Percentiles rank a stretch among this genome's conserved stretches.
phyloP scores from a whole-genome alignment of 257 asterid species.

The Linderniella brevidens region DNA sequence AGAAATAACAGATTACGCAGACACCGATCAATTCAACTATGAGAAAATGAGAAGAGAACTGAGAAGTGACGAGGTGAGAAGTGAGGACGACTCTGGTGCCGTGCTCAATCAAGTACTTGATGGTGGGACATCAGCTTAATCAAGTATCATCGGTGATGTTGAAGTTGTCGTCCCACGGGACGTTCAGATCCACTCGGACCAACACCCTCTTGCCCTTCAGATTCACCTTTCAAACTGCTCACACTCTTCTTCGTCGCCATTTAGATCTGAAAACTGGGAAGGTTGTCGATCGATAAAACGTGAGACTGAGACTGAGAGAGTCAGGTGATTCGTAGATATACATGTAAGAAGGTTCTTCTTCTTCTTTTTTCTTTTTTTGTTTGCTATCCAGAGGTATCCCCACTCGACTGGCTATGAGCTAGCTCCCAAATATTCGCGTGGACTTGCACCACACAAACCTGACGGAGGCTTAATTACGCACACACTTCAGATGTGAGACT shows the following conservation, averaged over 20 bases:
- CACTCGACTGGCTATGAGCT: too few relatives aligned
- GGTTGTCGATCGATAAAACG: too few relatives aligned
- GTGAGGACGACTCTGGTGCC: conserved; percentile 66
- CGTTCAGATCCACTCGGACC: conserved; percentile 80
- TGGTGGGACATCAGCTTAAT: conserved; percentile 75
- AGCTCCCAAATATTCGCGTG: too few relatives aligned
- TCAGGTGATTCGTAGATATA: too few relatives aligned
- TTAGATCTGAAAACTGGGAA: not conserved
- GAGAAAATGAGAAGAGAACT: not conserved
- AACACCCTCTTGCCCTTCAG: conserved; percentile 72
- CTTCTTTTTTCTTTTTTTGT: too few relatives aligned
- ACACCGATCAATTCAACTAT: too few relatives aligned
- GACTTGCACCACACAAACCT: too few relatives aligned
- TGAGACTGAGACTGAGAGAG: too few relatives aligned
- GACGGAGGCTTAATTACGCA: too few relatives aligned
- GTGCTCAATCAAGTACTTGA: conserved; percentile 39
- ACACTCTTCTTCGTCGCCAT: conserved; percentile 93
- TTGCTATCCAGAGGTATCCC: too few relatives aligned
- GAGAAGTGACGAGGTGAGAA: conserved; percentile 46
- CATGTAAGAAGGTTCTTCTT: too few relatives aligned
- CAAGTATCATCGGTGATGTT: conserved; percentile 84
- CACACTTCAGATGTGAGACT: too few relatives aligned
- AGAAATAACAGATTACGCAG: not conserved
- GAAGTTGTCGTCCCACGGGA: conserved; percentile 66
- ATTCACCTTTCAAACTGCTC: conserved; percentile 64